These are phyloP conservation scores for Perkinsus chesapeaki DNA, from an alignment of 169 alveolate species.

Conservation along the genomic window DNA sequence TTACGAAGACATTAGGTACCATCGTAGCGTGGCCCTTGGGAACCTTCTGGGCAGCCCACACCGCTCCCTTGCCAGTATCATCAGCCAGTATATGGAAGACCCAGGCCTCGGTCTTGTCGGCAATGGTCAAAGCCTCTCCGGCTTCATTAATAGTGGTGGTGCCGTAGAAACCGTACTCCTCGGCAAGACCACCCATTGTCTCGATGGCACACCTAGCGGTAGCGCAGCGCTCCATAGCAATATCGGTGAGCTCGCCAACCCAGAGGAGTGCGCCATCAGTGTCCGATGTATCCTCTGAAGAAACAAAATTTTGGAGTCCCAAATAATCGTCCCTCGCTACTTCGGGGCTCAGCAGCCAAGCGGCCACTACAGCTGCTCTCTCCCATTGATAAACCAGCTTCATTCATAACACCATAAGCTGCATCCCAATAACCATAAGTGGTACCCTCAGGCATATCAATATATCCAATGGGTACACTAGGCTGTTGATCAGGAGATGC, in stretches of 20 bases:
- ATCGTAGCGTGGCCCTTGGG: neutral
- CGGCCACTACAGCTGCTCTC: neutral
- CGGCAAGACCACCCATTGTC: neutral
- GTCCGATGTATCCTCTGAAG: neutral
- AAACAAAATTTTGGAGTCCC: neutral
- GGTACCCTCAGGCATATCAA: neutral
- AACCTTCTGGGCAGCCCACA: neutral
- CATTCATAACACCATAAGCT: neutral
- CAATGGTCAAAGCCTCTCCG: neutral
- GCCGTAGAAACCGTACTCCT: neutral
- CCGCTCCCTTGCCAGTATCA: neutral
- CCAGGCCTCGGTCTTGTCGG: neutral
- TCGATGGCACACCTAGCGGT: neutral
- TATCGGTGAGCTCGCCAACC: neutral
- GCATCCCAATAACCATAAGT: neutral
- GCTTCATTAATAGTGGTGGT: neutral
- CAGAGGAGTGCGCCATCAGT: neutral
- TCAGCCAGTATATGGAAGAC: neutral
- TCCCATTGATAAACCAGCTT: neutral
- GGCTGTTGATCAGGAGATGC: neutral
- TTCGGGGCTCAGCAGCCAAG: neutral
- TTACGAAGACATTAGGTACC: neutral
- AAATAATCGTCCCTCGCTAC: neutral
- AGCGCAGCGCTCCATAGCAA: neutral
- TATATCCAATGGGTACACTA: neutral